Conservation (phyloP, 768 basidiomycete species). For the Leccinum longicurvipes region DNA sequence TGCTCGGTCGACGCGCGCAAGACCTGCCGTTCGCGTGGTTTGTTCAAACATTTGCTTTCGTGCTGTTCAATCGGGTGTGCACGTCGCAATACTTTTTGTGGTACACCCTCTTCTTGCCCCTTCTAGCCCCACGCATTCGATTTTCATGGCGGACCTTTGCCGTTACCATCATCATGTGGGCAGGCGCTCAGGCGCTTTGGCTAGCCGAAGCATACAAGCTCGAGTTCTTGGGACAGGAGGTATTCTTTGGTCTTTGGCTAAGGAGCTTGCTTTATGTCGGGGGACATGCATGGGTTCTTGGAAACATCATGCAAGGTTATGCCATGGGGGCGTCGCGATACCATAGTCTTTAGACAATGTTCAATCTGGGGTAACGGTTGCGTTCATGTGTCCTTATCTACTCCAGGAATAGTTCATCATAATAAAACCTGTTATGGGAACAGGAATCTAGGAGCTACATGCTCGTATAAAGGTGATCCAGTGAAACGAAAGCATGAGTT, state of each 20-base stretch:
- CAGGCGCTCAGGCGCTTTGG: slow-evolving; percentile 82
- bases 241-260: slow-evolving; percentile 75
- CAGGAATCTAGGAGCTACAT: slow-evolving; percentile 22
- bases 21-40: slow-evolving; percentile 86
- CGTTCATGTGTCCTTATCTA: neutral
- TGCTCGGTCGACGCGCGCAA: slow-evolving; percentile 53
- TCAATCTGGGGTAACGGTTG: neutral
- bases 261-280: slow-evolving; percentile 71
- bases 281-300: slow-evolving; percentile 80
- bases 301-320: slow-evolving; percentile 55
- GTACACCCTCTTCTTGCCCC: slow-evolving; percentile 88
- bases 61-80: slow-evolving; percentile 98
- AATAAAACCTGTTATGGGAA: slow-evolving; percentile 10
- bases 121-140: slow-evolving; percentile 65
- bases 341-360: neutral
- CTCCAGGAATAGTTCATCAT: neutral
- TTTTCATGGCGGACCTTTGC: slow-evolving; percentile 36
- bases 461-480: slow-evolving; percentile 9
- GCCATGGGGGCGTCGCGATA: neutral
- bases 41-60: slow-evolving; percentile 85
- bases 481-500: slow-evolving; percentile 16
- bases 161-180: slow-evolving; percentile 59
- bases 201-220: slow-evolving; percentile 85
- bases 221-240: slow-evolving; percentile 79
- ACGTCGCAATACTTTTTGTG: slow-evolving; percentile 98